Evolutionary conservation across 192 early-diverging fungal species (phyloP).

Genomic region (Backusella parvicylindrica): DNA sequence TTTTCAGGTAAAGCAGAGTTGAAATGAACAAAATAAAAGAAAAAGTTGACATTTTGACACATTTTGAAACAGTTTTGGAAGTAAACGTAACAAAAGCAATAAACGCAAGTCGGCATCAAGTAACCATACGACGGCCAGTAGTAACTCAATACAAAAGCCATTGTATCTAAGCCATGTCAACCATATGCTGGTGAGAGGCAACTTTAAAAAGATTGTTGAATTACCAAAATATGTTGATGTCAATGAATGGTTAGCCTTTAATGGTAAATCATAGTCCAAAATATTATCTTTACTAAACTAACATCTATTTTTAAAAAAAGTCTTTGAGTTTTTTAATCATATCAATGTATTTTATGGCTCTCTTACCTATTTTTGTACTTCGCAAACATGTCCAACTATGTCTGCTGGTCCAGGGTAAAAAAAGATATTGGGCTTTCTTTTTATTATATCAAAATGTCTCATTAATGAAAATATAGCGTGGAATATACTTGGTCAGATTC

Average conservation of each 20-base stretch:
- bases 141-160: conserved; percentile 26
- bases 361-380: conserved; percentile 86
- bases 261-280: conserved; percentile 43
- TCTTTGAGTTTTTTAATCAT: conserved; percentile 93
- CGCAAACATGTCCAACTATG: conserved; percentile 80
- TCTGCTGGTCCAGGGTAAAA: conserved; percentile 71
- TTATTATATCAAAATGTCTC: neutral
- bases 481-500: conserved; percentile 96
- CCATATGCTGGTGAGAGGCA: conserved; percentile 87
- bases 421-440: neutral
- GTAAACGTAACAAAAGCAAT: neutral
- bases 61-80: neutral
- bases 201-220: conserved; percentile 85
- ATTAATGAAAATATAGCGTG: conserved; percentile 40
- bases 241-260: conserved; percentile 92
- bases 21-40: neutral
- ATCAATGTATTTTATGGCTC: conserved; percentile 88
- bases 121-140: neutral
- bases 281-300: neutral
- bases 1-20: neutral
- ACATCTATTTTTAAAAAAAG: conserved; percentile 35
- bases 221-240: conserved; percentile 88
- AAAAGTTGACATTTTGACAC: neutral
- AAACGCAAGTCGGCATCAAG: neutral
- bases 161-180: conserved; percentile 58